Base-by-base conservation (phyloP, 2,329 filamentous ascomycete species). In the Monosporascus ibericus region DNA sequence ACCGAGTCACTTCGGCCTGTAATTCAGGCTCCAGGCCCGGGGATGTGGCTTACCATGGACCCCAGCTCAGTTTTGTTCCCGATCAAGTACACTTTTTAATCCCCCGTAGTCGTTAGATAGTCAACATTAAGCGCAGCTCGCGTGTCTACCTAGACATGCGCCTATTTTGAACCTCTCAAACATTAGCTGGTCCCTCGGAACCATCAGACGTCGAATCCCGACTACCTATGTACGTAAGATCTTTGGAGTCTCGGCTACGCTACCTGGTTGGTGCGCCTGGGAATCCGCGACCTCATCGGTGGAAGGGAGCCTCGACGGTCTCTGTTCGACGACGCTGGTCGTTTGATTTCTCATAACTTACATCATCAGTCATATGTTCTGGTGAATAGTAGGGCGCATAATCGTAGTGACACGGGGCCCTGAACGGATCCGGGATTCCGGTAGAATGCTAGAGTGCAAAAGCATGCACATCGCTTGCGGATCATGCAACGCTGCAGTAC, bases 401-500 rank as follows among this genome's bases (percentile, higher is more conserved):
- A 24, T 25, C 6, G 14, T 22, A 17, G 42, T 30, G 22, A 46
- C 24, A 30, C 22, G n/a, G 15, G 42, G 11, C 42, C 52, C 50
- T 48, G 49, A 51, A 47, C 42, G 56, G 59, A 59, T 57, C 62
- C 62, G 60, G 57, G 57, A 60, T 53, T 52, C 57, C 57, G 62
- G 62, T 63, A 63, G 42, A 30, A 46, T 30, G 15, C 24, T 6
- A 17, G 22, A 15, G 14, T 15, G 42, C n/a, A 7, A 46, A 27
- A 7, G 24, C 25, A 30, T 30, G 42, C 22, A 30, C 24, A 30
- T 46, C 25, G 42, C 46, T 52, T 55, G 58, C 54, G 52, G 53
- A 56, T 54, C 52, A 57, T 63, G 60, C 54, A 58, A 63, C 59
- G 55, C 57, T 60, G 54, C 54, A 56, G 51, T 55, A 54, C 53